Conservation (phyloP, 73 alveolate species). For the Breviolum minutum region DNA sequence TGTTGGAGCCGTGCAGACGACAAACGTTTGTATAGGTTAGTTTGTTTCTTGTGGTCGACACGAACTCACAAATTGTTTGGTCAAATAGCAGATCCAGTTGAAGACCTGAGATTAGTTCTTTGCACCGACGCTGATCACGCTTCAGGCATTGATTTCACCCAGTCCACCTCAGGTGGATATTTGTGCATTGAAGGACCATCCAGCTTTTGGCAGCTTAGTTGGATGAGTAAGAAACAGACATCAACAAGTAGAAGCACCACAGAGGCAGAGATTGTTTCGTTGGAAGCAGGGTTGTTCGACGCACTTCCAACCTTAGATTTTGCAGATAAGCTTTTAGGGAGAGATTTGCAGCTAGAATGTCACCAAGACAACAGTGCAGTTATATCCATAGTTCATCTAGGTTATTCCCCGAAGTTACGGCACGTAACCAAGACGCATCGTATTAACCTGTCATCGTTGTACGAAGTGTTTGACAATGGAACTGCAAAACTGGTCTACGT, state of each 20-base stretch:
- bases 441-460: too few relatives aligned
- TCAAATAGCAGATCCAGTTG: not conserved
- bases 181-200: not conserved
- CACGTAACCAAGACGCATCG: not conserved
- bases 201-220: not conserved
- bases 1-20: not conserved
- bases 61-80: not conserved
- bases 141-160: not conserved
- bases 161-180: not conserved
- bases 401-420: not conserved
- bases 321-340: not conserved
- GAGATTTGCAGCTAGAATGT: not conserved
- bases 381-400: too few relatives aligned
- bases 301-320: not conserved
- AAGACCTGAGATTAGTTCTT: not conserved
- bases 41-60: not conserved
- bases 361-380: not conserved
- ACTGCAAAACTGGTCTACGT: too few relatives aligned
- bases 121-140: constrained; percentile 17
- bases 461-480: too few relatives aligned
- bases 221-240: too few relatives aligned
- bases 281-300: not conserved
- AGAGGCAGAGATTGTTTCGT: not conserved
- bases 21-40: not conserved
- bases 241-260: not conserved